phyloP scores from a whole-genome alignment of 176 grass and related monocot species.

The Raddia distichophylla region DNA sequence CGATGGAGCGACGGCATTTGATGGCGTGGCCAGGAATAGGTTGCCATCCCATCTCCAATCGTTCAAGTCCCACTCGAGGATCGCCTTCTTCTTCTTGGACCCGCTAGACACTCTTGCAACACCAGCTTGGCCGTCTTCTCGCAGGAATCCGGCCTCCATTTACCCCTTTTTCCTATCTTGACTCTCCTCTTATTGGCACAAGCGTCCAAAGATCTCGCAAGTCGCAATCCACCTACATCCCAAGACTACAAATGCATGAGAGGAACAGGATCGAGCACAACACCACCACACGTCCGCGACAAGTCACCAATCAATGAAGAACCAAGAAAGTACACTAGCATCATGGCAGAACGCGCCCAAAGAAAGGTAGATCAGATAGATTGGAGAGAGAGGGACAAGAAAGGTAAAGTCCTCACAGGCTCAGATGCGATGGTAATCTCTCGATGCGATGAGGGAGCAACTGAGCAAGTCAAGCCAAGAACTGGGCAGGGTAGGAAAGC shows the following conservation, averaged over 20 bases:
- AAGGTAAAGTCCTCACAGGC: too few relatives aligned
- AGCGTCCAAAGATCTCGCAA: neutral
- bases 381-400: neutral
- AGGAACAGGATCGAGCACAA: neutral
- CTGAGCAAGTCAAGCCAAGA: conserved; percentile 26
- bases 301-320: neutral
- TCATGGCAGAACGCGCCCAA: conserved; percentile 6
- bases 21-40: conserved; percentile 53
- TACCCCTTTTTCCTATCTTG: neutral
- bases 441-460: too few relatives aligned
- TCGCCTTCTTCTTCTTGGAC: conserved; percentile 42
- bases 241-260: conserved; percentile 11
- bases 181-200: conserved; percentile 6
- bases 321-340: conserved; percentile 11
- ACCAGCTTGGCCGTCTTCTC: conserved; percentile 8
- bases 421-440: too few relatives aligned
- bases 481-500: conserved; percentile 7
- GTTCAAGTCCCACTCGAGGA: conserved; percentile 60
- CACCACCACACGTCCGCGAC: neutral
- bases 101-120: conserved; percentile 26
- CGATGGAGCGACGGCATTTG: conserved; percentile 1
- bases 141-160: conserved; percentile 32
- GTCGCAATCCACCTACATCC: conserved; percentile 33
- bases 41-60: conserved; percentile 61
- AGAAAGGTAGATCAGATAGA: neutral